Evolutionary conservation across 176 grass and related monocot species (phyloP), one percentile per base, ranked within the genome.

Genomic region (Tillandsia fasciculata): DNA sequence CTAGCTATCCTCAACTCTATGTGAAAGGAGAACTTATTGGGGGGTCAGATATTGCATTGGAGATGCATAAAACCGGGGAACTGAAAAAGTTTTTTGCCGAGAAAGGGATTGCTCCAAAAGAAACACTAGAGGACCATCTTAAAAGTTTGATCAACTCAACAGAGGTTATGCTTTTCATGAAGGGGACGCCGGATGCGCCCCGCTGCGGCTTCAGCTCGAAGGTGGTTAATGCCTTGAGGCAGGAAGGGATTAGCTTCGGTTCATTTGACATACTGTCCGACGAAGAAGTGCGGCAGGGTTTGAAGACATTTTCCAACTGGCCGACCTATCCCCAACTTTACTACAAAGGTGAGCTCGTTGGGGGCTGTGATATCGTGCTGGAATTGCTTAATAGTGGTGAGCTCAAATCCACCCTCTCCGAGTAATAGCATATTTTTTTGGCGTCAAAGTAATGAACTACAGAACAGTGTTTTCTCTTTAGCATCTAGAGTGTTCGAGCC

Each of bases 21-120:
- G 80, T 99, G 76, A 87, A 83, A 26, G 87, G 95, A 63, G 95
- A 99, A 70, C 73, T 99, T 27, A 82, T 99, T 83, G 95, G 95
- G 27, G 95, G 95, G 52, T 99, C 95, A 0, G 95, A 99, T 69
- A 82, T 93, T 17, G 80, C 80, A 48, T 74, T 93, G 82, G 90
- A 99, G 82, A 99, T 99, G 95, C 89, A 90, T 10, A 99, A 94
- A 76, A 90, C 76, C 73, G 95, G 95, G 74, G 95, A 93, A 56
- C 73, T 99, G 28, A 90, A 99, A 80, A 86, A 79, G 69, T 58
- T 90, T 59, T 69, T 99, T 6, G 79, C 80, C 26, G 87, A 99
- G 48, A 93, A 94, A 75, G 87, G 75, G 8, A 49, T 90, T 68
- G 47, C 76, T 64, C 26, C 65, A 42, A 67, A 77, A 64, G 77